Conservation (phyloP, 345 rosid genomes). For the Erysimum cheiranthoides region DNA sequence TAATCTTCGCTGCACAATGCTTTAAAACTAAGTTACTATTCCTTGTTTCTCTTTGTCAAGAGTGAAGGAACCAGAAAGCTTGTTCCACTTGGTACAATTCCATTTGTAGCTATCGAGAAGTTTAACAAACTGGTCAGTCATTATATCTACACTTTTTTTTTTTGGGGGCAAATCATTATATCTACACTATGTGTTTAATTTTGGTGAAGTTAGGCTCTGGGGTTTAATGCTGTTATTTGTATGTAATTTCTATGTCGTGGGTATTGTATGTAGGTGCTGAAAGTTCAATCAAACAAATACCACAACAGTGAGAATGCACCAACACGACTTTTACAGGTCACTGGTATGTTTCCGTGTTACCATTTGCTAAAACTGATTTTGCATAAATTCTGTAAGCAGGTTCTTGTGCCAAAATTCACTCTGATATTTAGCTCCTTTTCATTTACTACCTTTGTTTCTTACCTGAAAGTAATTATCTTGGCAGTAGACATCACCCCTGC, state of each 20-base stretch:
- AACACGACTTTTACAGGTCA: slow-evolving; percentile 80
- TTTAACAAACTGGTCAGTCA: slow-evolving; percentile 78
- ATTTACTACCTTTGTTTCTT: not conserved
- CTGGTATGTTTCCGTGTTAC: slow-evolving; percentile 58
- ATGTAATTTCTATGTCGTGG: slow-evolving; percentile 7
- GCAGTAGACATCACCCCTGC: slow-evolving; percentile 14
- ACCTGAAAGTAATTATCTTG: slow-evolving; percentile 18
- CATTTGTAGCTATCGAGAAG: slow-evolving; percentile 88
- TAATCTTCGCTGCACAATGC: not conserved
- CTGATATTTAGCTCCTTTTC: slow-evolving; percentile 3
- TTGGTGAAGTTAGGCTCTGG: slow-evolving; percentile 22
- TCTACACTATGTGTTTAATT: slow-evolving; percentile 23
- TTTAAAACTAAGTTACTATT: slow-evolving; percentile 3
- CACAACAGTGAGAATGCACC: slow-evolving; percentile 68
- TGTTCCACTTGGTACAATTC: slow-evolving; percentile 83
- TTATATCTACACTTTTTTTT: not conserved
- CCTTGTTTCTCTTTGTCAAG: slow-evolving; percentile 51
- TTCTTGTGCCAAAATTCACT: not conserved
- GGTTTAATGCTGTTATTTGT: not conserved
- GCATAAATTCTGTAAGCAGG: not conserved
- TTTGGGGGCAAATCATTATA: slow-evolving; percentile 1
- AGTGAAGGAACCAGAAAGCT: slow-evolving; percentile 79
- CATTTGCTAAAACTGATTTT: slow-evolving; percentile 17
- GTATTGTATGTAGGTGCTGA: slow-evolving; percentile 61
- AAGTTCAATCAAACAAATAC: slow-evolving; percentile 67